These are phyloP conservation scores for Penicillium sp. DNA, from an alignment of 2,329 filamentous ascomycete genomes.

Conservation along the genomic window DNA sequence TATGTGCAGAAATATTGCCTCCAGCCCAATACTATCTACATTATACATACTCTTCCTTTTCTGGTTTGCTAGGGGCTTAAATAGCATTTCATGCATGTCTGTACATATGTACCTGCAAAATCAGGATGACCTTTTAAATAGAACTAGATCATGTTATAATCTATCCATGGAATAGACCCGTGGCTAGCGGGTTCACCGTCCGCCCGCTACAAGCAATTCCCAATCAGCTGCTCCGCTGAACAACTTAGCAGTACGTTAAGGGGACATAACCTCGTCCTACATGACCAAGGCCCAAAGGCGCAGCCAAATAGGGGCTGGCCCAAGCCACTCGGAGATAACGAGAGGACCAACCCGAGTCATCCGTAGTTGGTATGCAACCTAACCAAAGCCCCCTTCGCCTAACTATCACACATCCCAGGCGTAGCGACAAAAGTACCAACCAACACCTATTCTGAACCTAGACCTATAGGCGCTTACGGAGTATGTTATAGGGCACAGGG, in stretches of 20 bases:
- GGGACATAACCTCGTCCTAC: not conserved
- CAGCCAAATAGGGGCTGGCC: not conserved
- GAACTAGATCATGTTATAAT: not conserved
- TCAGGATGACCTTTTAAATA: not conserved
- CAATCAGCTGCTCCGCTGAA: not conserved
- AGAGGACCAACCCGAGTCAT: not conserved
- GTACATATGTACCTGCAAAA: not conserved
- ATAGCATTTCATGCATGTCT: not conserved
- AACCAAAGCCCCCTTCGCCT: not conserved
- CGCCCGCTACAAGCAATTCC: not conserved
- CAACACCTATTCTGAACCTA: not conserved
- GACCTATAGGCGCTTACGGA: not conserved
- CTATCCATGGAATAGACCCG: not conserved
- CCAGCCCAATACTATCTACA: not conserved
- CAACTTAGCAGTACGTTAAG: not conserved
- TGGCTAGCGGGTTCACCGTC: not conserved
- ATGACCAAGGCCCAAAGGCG: not conserved
- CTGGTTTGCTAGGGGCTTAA: not conserved
- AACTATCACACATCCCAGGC: not conserved
- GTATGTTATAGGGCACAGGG: slow-evolving; percentile 19
- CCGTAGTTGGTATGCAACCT: not conserved
- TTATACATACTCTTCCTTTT: not conserved
- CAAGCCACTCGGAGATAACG: slow-evolving; percentile 1
- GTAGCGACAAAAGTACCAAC: slow-evolving; percentile 1
- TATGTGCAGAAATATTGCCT: slow-evolving; percentile 1